Conservation (phyloP, 768 basidiomycete genomes). For the Mycena capillaripes region DNA sequence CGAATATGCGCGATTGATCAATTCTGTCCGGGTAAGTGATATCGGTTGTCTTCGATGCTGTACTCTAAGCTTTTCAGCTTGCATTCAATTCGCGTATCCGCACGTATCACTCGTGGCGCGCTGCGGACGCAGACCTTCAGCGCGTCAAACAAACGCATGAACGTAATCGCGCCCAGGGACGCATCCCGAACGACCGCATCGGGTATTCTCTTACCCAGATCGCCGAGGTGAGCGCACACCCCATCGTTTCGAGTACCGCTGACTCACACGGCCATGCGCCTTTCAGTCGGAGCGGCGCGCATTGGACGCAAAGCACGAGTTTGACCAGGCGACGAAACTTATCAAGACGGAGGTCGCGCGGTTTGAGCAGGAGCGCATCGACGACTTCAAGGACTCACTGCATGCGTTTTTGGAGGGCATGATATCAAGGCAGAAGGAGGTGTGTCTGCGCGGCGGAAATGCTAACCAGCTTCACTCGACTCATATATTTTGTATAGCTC, state of each 20-base stretch:
- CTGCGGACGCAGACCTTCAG: slow-evolving; percentile 79
- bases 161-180: slow-evolving; percentile 83
- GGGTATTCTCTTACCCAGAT: slow-evolving; percentile 84
- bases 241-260: neutral
- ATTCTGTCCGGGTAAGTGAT: slow-evolving; percentile 81
- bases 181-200: slow-evolving; percentile 76
- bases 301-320: slow-evolving; percentile 88
- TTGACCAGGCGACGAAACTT: slow-evolving; percentile 88
- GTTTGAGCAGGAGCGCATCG: slow-evolving; percentile 94
- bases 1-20: slow-evolving; percentile 93
- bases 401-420: slow-evolving; percentile 90
- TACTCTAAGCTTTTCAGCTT: slow-evolving; percentile 60
- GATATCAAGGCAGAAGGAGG: slow-evolving; percentile 88
- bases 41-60: neutral
- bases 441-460: slow-evolving; percentile 44
- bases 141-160: slow-evolving; percentile 86
- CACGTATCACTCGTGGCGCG: slow-evolving; percentile 85
- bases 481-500: slow-evolving; percentile 57
- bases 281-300: slow-evolving; percentile 86
- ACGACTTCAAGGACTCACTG: slow-evolving; percentile 91
- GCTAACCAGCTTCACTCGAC: slow-evolving; percentile 15
- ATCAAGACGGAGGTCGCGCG: slow-evolving; percentile 91
- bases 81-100: slow-evolving; percentile 92
- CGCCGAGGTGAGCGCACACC: slow-evolving; percentile 71
- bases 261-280: slow-evolving; percentile 13